Conservation (phyloP, 2,329 filamentous ascomycete species). For the Rutstroemia sp. region DNA sequence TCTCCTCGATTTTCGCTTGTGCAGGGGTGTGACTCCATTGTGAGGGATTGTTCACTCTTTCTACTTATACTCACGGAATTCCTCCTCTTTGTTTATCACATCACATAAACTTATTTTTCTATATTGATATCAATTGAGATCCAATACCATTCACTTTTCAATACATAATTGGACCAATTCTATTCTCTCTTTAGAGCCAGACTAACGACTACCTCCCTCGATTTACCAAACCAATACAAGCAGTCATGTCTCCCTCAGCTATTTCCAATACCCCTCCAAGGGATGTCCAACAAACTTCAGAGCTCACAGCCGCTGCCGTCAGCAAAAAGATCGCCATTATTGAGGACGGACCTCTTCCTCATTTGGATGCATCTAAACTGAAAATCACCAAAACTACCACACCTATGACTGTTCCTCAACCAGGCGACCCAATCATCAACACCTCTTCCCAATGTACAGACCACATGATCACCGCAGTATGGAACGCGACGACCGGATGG, state of each 20-base stretch:
- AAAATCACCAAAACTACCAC: constrained; percentile 44
- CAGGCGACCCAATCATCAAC: constrained; percentile 33
- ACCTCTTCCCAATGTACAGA: constrained; percentile 48
- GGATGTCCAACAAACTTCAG: constrained; percentile 38
- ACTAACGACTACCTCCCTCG: background rate
- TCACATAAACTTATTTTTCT: background rate
- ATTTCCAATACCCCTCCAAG: constrained; percentile 29
- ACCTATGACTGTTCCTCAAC: constrained; percentile 45
- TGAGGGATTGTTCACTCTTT: background rate
- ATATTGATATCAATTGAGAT: background rate
- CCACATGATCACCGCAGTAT: constrained; percentile 76
- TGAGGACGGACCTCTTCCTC: constrained; percentile 41
- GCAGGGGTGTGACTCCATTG: background rate
- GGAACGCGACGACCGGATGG: constrained; percentile 64
- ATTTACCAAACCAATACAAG: background rate
- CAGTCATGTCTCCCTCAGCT: constrained; percentile 41
- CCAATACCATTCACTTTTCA: background rate
- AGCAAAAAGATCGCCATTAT: constrained; percentile 37
- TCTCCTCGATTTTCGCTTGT: no score
- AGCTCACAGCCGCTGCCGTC: constrained; percentile 46
- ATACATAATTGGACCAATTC: no score
- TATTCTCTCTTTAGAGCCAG: no score
- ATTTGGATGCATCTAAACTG: constrained; percentile 54
- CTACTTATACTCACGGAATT: background rate
- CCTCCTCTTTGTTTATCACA: background rate